A percentile compares a stretch with the other conserved stretches of the same genome.
These are phyloP conservation scores for Aspergillus carbonarius DNA, from an alignment of 2,329 filamentous ascomycete species.

Conservation along the genomic window DNA sequence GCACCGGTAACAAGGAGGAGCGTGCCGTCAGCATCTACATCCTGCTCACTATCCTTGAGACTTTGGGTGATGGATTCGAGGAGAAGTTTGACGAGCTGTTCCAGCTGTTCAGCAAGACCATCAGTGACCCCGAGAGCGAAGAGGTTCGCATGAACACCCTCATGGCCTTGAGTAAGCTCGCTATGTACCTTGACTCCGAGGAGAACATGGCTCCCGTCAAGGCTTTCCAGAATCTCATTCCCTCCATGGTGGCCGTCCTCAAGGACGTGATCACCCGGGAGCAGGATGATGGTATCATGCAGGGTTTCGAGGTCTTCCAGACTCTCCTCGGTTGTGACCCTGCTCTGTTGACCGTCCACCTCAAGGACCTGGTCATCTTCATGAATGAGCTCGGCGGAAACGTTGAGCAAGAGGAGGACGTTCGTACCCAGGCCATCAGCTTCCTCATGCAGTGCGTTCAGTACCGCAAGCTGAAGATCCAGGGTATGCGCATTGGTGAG, in stretches of 20 bases:
- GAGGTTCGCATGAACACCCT: slow-evolving; percentile 95
- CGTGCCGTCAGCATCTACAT: slow-evolving; percentile 92
- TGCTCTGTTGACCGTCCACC: slow-evolving; percentile 76
- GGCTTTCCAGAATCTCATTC: slow-evolving; percentile 76
- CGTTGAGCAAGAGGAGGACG: slow-evolving; percentile 76
- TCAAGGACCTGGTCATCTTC: slow-evolving; percentile 86
- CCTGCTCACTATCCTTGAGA: slow-evolving; percentile 86
- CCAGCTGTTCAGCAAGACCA: slow-evolving; percentile 78
- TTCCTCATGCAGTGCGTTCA: slow-evolving; percentile 92
- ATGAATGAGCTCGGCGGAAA: slow-evolving; percentile 86
- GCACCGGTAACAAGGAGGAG: slow-evolving; percentile 70
- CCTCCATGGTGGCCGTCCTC: slow-evolving; percentile 83
- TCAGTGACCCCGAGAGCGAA: slow-evolving; percentile 84
- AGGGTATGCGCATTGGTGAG: slow-evolving; percentile 82
- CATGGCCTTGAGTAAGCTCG: slow-evolving; percentile 81
- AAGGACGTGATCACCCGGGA: slow-evolving; percentile 76
- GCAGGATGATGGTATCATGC: slow-evolving; percentile 84
- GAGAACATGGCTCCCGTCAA: slow-evolving; percentile 73
- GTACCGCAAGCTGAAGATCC: slow-evolving; percentile 93
- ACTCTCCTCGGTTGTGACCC: slow-evolving; percentile 88
- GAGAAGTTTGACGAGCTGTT: slow-evolving; percentile 80
- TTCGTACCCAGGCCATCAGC: slow-evolving; percentile 82
- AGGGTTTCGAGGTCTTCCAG: slow-evolving; percentile 96
- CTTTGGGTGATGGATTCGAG: slow-evolving; percentile 78
- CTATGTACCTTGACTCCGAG: slow-evolving; percentile 83